Base-by-base conservation (phyloP, 805 yeast genomes). In the Teunomyces barrocoloradensis region DNA sequence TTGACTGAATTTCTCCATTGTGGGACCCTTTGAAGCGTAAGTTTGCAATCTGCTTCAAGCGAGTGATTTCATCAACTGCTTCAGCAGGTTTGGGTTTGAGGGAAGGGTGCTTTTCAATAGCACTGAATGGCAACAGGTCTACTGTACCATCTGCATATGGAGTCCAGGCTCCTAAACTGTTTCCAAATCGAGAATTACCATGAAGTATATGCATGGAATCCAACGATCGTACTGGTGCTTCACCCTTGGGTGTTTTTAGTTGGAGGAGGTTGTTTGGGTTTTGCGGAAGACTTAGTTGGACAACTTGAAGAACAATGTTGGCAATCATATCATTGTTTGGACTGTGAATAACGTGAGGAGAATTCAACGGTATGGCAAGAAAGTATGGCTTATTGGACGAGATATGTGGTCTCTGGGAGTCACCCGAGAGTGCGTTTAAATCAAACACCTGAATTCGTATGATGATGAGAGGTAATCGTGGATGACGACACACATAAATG, bases 381-480 rank as follows among this genome's bases (percentile, higher is more conserved):
- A 84, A 87, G 51, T 75, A 79, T 0, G 94, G 86, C 49, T 69
- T 77, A 48, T 82, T 72, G 0, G 89, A 80, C 0, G 75, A 51
- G 5, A 82, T 69, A 50, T 68, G 81, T 7, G 75, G 77, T 44
- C 65, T 51, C 21, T 50, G 44, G 15, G 46, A 47, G 13, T 48
- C 36, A 5, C 52, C 13, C 7, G 48, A 51, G 6, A 55, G 51
- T 10, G 54, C 50, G 25, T 63, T 58, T 42, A 69, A 45, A 50
- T 87, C 92, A 59, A 82, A 87, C 36, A 86, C 74, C 58, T 87
- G 95, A 18, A 87, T 71, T 42, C 95, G 64, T 6, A 85, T 72
- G 20, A 87, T 64, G 2, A 81, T 65, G 49, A 85, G 55, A 0
- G 90, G 89, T 37, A 79, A 71, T 6, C 66, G 66, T 3, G 89